Conservation (phyloP, 2,329 filamentous ascomycete genomes). For the Xylaria arbuscula region DNA sequence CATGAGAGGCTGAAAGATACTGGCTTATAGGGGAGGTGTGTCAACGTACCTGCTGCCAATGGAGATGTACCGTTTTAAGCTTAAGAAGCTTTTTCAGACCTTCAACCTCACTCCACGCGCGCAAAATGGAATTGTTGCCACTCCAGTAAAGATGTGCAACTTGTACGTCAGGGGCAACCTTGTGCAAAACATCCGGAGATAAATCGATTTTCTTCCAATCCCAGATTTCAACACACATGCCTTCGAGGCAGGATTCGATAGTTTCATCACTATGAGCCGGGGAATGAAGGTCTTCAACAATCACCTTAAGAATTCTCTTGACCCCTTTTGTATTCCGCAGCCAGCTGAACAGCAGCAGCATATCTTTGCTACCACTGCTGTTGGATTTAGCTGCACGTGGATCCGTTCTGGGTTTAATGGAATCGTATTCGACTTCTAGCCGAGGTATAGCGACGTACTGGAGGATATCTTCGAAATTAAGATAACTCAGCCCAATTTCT, state of each 20-base stretch:
- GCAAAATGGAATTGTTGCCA: constrained; percentile 7
- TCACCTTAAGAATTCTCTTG: neutral
- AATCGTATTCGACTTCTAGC: no score
- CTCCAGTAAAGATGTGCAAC: neutral
- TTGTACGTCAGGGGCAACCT: neutral
- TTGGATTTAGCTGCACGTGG: neutral
- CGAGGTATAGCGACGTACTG: neutral
- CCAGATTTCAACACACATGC: neutral
- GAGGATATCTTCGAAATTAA: neutral
- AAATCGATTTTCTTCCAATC: neutral
- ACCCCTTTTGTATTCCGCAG: neutral
- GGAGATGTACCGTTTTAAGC: neutral
- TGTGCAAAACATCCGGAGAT: neutral
- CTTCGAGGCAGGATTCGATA: neutral
- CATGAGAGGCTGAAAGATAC: no score
- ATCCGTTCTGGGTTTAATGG: neutral
- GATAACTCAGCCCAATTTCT: neutral
- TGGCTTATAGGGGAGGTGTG: no score
- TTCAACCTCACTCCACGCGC: neutral
- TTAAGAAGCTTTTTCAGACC: neutral
- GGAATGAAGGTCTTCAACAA: neutral
- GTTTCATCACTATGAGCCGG: neutral
- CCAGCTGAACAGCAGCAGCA: neutral
- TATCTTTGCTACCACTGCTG: neutral
- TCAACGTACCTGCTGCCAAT: neutral